phyloP scores from a whole-genome alignment of 495 filamentous ascomycete genomes.

The Penicillium waksmanii region DNA sequence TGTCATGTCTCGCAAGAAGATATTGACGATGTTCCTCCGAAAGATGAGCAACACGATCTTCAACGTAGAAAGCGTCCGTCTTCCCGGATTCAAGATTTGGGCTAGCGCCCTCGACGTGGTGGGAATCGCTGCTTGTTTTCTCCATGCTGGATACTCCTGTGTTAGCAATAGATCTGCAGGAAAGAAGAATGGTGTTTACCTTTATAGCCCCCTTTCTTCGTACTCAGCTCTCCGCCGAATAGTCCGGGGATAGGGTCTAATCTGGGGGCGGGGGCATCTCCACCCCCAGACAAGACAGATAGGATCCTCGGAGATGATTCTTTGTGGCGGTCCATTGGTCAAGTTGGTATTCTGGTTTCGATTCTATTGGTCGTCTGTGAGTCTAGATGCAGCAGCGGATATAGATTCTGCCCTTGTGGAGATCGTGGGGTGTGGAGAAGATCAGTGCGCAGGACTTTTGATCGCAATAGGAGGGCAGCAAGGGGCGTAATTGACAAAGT shows the following conservation, averaged over 20 bases:
- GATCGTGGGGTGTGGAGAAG: conserved; percentile 14
- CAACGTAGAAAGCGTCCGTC: conserved; percentile 22
- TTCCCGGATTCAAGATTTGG: conserved; percentile 20
- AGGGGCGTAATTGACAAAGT: no score
- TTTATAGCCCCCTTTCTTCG: neutral
- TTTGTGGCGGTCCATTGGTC: neutral
- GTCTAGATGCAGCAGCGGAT: conserved; percentile 4
- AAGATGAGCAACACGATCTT: conserved; percentile 28
- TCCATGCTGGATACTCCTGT: conserved; percentile 16
- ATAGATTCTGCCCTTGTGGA: conserved; percentile 19
- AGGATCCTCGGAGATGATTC: neutral
- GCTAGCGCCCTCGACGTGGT: conserved; percentile 21
- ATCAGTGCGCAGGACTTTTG: neutral
- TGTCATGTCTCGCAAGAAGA: conserved; percentile 51
- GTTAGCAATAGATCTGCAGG: neutral
- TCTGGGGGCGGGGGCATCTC: conserved; percentile 12
- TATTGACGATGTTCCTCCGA: conserved; percentile 43
- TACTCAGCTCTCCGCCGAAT: neutral
- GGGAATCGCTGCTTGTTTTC: conserved; percentile 17
- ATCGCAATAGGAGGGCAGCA: no score
- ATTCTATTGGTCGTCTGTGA: conserved; percentile 1
- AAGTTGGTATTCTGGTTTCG: neutral
- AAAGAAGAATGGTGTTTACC: neutral
- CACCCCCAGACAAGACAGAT: conserved; percentile 8
- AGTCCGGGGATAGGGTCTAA: neutral